Evolutionary conservation across 73 alveolate species (phyloP), one percentile per base, ranked within the genome.

Genomic region (Paramecium tetraurelia): DNA sequence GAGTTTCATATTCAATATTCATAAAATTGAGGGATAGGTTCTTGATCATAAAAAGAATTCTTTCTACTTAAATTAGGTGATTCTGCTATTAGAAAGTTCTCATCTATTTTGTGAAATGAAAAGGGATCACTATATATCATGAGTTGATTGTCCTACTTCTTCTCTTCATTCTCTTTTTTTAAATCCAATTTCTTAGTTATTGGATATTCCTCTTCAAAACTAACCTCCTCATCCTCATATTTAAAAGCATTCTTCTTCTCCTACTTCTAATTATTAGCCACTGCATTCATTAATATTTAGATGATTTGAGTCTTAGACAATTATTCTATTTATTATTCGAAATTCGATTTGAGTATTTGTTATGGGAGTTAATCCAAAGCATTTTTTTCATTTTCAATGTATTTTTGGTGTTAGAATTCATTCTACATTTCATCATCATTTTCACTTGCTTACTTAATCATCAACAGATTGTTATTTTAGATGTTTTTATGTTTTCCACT

Each of bases 131-230:
- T 72, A 38, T 72, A 72, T 12, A 33, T 36, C 57, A 72, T 72
- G 14, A 72, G 40, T 36, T 72, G 12, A 29, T 21, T 43, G 1
- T 72, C 57, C 10, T 72, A 36, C 14, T 36, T 36, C n/a, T 38
- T 43, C 16, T 72, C 36, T n/a, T 72, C 57, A 53, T 18, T 53
- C 38, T 72, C 86, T 31, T 16, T 18, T 35, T 72, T 27, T 44
- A 24, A 18, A 31, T 80, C 41, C 6, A 80, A 3, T 80, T 46
- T 80, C 22, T 80, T 80, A 7, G 22, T 38, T 9, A 72, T n/a
- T 21, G 90, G 90, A 21, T 80, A 80, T 22, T 80, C 90, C 21
- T 80, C 90, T 27, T 80, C 90, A 80, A 35, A 11, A 44, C 71
- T 44, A 80, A 40, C 38, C 35, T 35, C 59, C 44, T 80, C 90